These are phyloP conservation scores for Cornus florida DNA, from an alignment of 148 eudicot species.

Conservation along the genomic window DNA sequence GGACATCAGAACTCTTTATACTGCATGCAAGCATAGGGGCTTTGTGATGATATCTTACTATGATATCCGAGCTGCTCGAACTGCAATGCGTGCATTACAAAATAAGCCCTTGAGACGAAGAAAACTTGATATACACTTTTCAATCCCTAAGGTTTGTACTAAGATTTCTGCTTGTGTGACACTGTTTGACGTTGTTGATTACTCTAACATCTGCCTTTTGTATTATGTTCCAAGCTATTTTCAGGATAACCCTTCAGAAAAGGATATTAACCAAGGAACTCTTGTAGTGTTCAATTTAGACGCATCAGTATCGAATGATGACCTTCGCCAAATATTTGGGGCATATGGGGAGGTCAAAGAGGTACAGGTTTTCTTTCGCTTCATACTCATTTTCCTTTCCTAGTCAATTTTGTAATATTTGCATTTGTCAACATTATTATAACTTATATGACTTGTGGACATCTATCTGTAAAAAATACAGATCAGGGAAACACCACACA, in stretches of 20 bases:
- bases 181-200: neutral
- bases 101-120: constrained; percentile 58
- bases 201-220: constrained; percentile 4
- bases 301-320: constrained; percentile 58
- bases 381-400: neutral
- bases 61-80: constrained; percentile 65
- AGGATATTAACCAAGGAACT: constrained; percentile 63
- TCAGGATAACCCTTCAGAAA: constrained; percentile 65
- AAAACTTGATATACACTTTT: constrained; percentile 62
- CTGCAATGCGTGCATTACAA: constrained; percentile 57
- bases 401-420: neutral
- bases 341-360: constrained; percentile 62
- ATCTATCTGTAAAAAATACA: constrained; percentile 17
- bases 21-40: constrained; percentile 68
- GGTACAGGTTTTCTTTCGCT: constrained; percentile 20
- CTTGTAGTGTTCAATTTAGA: constrained; percentile 59
- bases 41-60: constrained; percentile 72
- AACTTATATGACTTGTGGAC: constrained; percentile 2
- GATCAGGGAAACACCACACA: constrained; percentile 68
- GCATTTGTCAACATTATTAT: neutral
- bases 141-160: constrained; percentile 53
- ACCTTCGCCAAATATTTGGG: constrained; percentile 57
- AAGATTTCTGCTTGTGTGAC: neutral
- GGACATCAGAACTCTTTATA: constrained; percentile 56
- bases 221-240: neutral